Conservation (phyloP, 169 alveolate species). For the Plasmodium fragile region DNA sequence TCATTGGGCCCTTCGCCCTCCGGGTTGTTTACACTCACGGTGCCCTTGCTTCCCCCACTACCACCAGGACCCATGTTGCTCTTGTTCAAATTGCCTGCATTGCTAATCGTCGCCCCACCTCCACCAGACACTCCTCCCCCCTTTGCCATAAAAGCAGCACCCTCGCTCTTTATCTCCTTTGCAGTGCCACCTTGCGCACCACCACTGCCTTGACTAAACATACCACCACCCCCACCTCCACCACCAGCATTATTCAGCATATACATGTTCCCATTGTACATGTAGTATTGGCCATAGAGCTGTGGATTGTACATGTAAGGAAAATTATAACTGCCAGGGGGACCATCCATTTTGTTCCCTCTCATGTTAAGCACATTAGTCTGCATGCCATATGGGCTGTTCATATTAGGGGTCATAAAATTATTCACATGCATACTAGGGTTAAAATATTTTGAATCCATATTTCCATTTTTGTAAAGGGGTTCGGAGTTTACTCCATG, state of each 20-base stretch:
- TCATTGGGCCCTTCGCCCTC: background rate
- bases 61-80: background rate
- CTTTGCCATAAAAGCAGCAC: background rate
- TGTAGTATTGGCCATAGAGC: conserved; percentile 42
- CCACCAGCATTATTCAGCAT: background rate
- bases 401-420: conserved; percentile 3
- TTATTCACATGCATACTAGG: conserved; percentile 24
- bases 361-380: conserved; percentile 7
- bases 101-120: background rate
- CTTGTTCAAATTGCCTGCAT: background rate
- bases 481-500: conserved; percentile 3
- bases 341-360: background rate
- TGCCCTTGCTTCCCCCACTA: background rate
- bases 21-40: background rate
- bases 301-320: conserved; percentile 53
- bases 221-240: background rate
- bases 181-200: background rate
- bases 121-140: background rate
- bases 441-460: conserved; percentile 34
- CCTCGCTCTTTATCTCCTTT: conserved; percentile 5
- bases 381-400: background rate
- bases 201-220: background rate
- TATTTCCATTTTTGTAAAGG: conserved; percentile 17
- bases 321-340: conserved; percentile 18
- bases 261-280: conserved; percentile 65